Percentiles rank a stretch among this genome's conserved stretches.
These are phyloP conservation scores for Macrophomina tecta DNA, from an alignment of 2,329 filamentous ascomycete species.

Conservation along the genomic window DNA sequence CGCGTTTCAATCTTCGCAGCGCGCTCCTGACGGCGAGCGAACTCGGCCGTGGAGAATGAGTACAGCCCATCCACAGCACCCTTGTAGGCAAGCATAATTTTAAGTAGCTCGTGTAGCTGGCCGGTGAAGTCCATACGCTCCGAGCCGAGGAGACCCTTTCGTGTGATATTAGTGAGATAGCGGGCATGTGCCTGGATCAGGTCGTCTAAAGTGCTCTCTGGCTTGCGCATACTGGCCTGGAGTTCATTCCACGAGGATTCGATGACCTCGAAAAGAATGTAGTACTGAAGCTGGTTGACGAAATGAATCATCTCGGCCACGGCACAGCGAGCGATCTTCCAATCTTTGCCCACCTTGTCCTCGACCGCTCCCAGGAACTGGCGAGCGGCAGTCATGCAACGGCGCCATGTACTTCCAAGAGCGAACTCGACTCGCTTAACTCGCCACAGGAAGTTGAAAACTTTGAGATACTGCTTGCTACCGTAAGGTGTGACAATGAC, in stretches of 20 bases:
- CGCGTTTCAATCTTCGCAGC: conserved; percentile 73
- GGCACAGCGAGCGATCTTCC: conserved; percentile 87
- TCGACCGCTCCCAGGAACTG: conserved; percentile 85
- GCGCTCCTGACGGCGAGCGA: conserved; percentile 86
- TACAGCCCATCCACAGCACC: conserved; percentile 94
- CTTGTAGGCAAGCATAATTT: conserved; percentile 91
- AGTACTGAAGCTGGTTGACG: conserved; percentile 95
- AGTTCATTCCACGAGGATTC: conserved; percentile 94
- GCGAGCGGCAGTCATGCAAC: conserved; percentile 91
- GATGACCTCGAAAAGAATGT: conserved; percentile 98
- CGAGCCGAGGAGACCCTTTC: conserved; percentile 90
- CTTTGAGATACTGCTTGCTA: conserved; percentile 94
- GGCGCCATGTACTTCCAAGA: conserved; percentile 86
- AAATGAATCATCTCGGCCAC: conserved; percentile 99
- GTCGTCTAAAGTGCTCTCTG: conserved; percentile 91
- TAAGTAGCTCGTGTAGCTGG: conserved; percentile 90
- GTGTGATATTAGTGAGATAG: conserved; percentile 92
- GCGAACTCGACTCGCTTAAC: conserved; percentile 98
- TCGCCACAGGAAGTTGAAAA: conserved; percentile 99
- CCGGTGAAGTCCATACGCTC: conserved; percentile 75
- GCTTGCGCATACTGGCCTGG: conserved; percentile 79
- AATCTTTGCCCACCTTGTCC: conserved; percentile 75
- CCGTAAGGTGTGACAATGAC: conserved; percentile 97
- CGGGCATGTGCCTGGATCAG: conserved; percentile 88
- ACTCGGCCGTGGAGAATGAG: conserved; percentile 92